Base-by-base conservation (phyloP, 2,329 filamentous ascomycete genomes). In the Exophiala mesophila region DNA sequence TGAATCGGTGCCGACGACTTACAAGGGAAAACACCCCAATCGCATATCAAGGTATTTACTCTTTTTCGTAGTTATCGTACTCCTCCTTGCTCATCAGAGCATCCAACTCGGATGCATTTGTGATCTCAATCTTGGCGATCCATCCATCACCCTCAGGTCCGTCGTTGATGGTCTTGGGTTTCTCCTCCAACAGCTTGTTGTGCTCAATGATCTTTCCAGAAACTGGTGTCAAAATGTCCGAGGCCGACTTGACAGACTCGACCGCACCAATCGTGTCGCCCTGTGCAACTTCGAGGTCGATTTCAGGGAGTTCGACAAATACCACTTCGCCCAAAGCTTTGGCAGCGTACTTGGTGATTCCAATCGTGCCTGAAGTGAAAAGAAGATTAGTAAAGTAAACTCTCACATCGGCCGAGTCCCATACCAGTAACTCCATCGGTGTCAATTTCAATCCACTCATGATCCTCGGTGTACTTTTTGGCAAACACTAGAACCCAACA, bases 181-280 rank as follows among this genome's bases (percentile, higher is more conserved):
- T 89, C 65, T 92, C 83, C 66, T 94, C 85, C 49, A 98, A 76
- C 47, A 72, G 61, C 8, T 62, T 60, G 71, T 98, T 98, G 58
- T 82, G 74, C 59, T 83, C 78, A 26, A 78, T 74, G 48, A 98
- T 79, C 55, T 71, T 84, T 61, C 90, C 90, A 39, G 76, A 70
- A 54, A 96, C 77, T 13, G 92, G 92, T 10, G 88, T 82, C 70
- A 95, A 84, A 73, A 98, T 95, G 65, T 98, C 92, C 52, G 87
- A 90, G n/a, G 92, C 92, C 50, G 85, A 92, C 76, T 98, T 98
- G 67, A 98, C 92, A 2, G 88, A 96, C 73, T 98, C 92, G 57
- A 98, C 90, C 47, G 90, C 88, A 55, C 92, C 92, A 56, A 97
- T 85, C 53, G 84, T 76, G 62, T 97, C 90, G 59, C 88, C 88